Conservation (phyloP, 208 protist species). For the Leptomonas pyrrhocoris region DNA sequence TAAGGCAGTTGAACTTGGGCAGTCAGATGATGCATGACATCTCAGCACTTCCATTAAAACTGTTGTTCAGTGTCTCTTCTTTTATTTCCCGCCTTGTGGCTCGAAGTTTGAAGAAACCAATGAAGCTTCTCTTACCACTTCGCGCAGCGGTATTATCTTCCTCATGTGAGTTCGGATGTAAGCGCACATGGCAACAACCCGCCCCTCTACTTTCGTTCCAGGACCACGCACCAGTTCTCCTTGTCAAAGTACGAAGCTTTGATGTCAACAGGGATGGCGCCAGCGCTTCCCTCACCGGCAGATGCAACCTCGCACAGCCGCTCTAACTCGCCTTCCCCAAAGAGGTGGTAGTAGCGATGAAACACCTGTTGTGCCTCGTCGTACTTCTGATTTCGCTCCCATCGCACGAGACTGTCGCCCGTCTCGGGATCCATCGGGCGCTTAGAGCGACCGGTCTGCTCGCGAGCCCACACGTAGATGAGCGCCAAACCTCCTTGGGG, state of each 20-base stretch:
- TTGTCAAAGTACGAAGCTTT: conserved; percentile 81
- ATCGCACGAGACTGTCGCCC: conserved; percentile 66
- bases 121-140: no score
- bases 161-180: no score
- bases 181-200: no score
- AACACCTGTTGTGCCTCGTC: conserved; percentile 50
- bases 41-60: no score
- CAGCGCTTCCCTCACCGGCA: conserved; percentile 11
- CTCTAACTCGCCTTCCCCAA: conserved; percentile 78
- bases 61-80: no score
- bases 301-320: conserved; percentile 48
- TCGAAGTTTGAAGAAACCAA: no score
- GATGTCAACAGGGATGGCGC: conserved; percentile 8
- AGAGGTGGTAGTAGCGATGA: conserved; percentile 89
- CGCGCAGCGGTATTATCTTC: no score
- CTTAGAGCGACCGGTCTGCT: conserved; percentile 32
- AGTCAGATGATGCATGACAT: no score
- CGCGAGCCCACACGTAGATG: conserved; percentile 88
- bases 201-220: conserved; percentile 33
- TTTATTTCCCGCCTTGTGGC: no score
- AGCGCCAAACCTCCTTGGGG: conserved; percentile 65
- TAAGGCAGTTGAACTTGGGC: no score
- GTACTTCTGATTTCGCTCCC: conserved; percentile 66
- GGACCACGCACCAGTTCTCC: conserved; percentile 88
- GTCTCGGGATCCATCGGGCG: conserved; percentile 43